Base-by-base conservation (phyloP, 1,139 yeast species). In the Candida glucosophila region DNA sequence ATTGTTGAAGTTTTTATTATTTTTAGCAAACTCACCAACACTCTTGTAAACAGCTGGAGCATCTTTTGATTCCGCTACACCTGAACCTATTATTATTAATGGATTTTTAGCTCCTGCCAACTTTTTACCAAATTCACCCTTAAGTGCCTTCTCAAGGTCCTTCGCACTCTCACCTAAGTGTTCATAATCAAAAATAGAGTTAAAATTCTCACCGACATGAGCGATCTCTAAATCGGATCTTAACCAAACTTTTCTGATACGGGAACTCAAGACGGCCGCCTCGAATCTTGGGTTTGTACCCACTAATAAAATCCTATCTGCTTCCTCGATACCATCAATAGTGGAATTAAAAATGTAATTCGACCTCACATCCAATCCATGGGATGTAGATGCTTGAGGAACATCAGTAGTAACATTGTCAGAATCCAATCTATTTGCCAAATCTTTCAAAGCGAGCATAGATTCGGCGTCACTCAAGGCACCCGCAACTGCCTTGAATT, bases 231-330 rank as follows among this genome's bases (percentile, higher is more conserved):
- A 65, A 43, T 72, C 63, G 26, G 77, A 70, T 41, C 79, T 64
- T 47, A 83, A 66, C 92, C 92, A 83, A 33, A 72, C 77, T 52
- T 77, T 79, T 64, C 95, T 75, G 40, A 83, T 77, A 58, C 94
- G 74, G 22, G 93, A 74, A 52, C 83, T 83, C 43, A 83, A 67
- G 10, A 82, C 93, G 22, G 94, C 86, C 32, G 95, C 95, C 60
- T 83, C 95, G 46, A 73, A 86, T 52, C 95, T 73, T 40, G 94
- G 93, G 62, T 83, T 83, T 27, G 93, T 76, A 35, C 94, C 94
- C 31, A 82, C 69, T 40, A 82, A 65, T 43, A 82, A 65, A 36
- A 82, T 77, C 44, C 73, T 81, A 49, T 82, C 93, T 28, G 92
- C 88, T 30, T 75, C 78, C 54, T 81, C 93, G 39, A 83, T 68